Conservation (phyloP, 2,329 filamentous ascomycete genomes). For the Botryotinia globosa region DNA sequence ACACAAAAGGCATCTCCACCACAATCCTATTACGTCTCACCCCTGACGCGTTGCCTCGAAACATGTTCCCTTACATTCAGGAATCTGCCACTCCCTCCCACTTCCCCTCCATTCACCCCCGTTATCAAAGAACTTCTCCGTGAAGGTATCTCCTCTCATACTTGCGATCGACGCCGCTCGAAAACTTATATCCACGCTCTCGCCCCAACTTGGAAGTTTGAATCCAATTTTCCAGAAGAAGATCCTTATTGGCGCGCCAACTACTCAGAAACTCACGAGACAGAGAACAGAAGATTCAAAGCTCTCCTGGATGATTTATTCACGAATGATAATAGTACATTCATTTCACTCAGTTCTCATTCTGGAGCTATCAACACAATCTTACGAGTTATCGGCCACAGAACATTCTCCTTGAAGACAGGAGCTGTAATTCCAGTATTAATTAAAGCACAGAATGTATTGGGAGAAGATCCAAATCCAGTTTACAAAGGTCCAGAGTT, state of each 20-base stretch:
- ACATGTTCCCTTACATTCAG: conserved; percentile 62
- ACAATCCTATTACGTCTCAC: conserved; percentile 62
- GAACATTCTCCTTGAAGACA: conserved; percentile 60
- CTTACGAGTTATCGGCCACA: conserved; percentile 57
- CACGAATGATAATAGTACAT: conserved; percentile 49
- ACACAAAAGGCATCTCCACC: conserved; percentile 57
- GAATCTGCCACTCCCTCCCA: conserved; percentile 53
- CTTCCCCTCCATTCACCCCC: conserved; percentile 52
- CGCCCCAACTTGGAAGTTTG: conserved; percentile 52
- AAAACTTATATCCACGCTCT: conserved; percentile 50
- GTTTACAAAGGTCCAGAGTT: conserved; percentile 8
- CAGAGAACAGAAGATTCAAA: conserved; percentile 51
- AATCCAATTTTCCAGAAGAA: conserved; percentile 58
- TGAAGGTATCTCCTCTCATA: conserved; percentile 66
- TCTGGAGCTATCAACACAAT: conserved; percentile 54
- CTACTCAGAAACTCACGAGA: conserved; percentile 44
- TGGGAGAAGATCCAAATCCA: conserved; percentile 22
- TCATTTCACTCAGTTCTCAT: conserved; percentile 59
- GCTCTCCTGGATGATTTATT: conserved; percentile 57
- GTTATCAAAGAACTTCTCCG: conserved; percentile 63
- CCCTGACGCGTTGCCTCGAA: conserved; percentile 59
- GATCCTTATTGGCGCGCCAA: conserved; percentile 50
- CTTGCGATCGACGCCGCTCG: conserved; percentile 61
- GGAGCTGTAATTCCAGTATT: conserved; percentile 68
- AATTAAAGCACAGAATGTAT: conserved; percentile 53